Conservation (phyloP, 1,139 yeast species). For the Geotrichum klebahnii region DNA sequence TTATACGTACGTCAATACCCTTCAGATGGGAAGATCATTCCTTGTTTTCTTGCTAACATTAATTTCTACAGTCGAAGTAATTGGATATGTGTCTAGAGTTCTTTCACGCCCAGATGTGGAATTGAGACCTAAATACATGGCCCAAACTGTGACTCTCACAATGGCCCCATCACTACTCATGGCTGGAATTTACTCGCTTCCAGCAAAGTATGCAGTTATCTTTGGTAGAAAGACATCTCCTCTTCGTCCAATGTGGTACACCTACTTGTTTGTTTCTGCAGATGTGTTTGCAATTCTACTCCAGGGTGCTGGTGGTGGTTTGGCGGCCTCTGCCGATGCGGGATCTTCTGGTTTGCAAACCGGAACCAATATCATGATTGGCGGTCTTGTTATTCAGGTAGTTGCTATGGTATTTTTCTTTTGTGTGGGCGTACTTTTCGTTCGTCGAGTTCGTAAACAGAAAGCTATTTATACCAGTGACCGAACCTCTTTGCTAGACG, state of each 20-base stretch:
- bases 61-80: too few relatives aligned
- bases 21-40: not conserved
- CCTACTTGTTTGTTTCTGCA: slow-evolving; percentile 50
- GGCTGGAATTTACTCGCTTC: slow-evolving; percentile 3
- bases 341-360: slow-evolving; percentile 40
- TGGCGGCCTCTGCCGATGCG: slow-evolving; percentile 53
- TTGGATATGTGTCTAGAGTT: too few relatives aligned
- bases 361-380: slow-evolving; percentile 77
- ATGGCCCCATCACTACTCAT: slow-evolving; percentile 1
- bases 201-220: not conserved
- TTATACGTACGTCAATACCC: not conserved
- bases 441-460: not conserved
- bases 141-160: not conserved
- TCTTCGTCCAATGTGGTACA: not conserved
- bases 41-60: not conserved
- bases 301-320: slow-evolving; percentile 82
- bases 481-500: not conserved
- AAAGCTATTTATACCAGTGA: not conserved
- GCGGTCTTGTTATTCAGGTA: slow-evolving; percentile 76
- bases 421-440: not conserved
- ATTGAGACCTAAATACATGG: too few relatives aligned
- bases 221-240: not conserved
- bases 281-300: slow-evolving; percentile 68
- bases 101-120: too few relatives aligned
- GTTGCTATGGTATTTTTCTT: slow-evolving; percentile 50